A percentile compares a stretch with the other conserved stretches of the same genome.
phyloP scores from a whole-genome alignment of 306 rosid species.

The Gastrolobium villosum region DNA sequence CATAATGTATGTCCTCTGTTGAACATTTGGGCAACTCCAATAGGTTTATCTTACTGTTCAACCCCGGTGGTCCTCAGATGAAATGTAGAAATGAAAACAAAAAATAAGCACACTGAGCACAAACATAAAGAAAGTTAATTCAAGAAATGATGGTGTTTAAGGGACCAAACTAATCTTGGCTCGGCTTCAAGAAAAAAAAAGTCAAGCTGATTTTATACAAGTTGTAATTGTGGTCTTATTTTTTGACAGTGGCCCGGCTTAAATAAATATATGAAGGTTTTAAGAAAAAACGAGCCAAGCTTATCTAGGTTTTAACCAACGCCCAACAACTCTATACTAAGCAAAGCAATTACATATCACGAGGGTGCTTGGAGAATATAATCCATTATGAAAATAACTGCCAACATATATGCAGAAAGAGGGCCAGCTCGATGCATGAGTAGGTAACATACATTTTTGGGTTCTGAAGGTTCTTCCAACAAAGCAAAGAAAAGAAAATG shows the following conservation, averaged over 20 bases:
- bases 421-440: constrained; percentile 22
- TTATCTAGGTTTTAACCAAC: constrained; percentile 39
- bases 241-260: too few species aligned
- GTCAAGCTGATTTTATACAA: too few species aligned
- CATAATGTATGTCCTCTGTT: constrained; percentile 35
- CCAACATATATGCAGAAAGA: neutral
- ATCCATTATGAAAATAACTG: constrained; percentile 4
- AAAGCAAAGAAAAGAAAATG: constrained; percentile 7
- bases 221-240: too few species aligned
- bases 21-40: constrained; percentile 37
- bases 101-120: neutral
- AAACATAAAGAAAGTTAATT: constrained; percentile 21
- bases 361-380: constrained; percentile 20
- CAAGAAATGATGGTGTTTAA: too few species aligned
- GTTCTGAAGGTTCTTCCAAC: constrained; percentile 37
- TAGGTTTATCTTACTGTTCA: constrained; percentile 31
- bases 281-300: too few species aligned
- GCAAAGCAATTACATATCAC: constrained; percentile 12
- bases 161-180: too few species aligned
- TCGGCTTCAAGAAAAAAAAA: too few species aligned
- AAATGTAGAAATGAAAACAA: constrained; percentile 17
- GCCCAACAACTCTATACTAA: constrained; percentile 33
- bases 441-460: constrained; percentile 38
- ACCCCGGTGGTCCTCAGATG: constrained; percentile 19
- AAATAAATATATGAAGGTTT: too few species aligned